Conservation (phyloP, 805 yeast species). For the Metschnikowia shivogae region DNA sequence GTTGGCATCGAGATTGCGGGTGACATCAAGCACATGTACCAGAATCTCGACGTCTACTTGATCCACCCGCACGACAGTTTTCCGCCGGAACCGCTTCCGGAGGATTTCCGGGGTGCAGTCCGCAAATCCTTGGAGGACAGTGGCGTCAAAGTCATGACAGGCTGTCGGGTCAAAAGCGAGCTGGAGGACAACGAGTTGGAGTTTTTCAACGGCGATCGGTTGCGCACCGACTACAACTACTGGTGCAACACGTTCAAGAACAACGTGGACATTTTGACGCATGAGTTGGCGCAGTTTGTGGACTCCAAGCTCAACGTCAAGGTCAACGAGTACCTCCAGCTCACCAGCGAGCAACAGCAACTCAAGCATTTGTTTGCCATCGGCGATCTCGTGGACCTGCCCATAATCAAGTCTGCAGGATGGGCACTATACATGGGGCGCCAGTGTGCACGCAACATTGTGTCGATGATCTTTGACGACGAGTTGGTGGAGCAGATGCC, state of each 20-base stretch:
- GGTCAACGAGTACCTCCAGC: slow-evolving; percentile 37
- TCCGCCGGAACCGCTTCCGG: slow-evolving; percentile 37
- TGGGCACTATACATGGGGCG: slow-evolving; percentile 44
- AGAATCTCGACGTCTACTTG: slow-evolving; percentile 34
- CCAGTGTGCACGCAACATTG: slow-evolving; percentile 35
- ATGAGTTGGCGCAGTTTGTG: slow-evolving; percentile 22
- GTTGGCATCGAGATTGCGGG: slow-evolving; percentile 50
- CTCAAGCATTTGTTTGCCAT: slow-evolving; percentile 29
- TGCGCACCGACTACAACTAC: slow-evolving; percentile 28
- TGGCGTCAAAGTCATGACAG: slow-evolving; percentile 27
- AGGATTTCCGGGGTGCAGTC: slow-evolving; percentile 26
- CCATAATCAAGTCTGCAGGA: slow-evolving; percentile 42
- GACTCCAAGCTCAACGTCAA: slow-evolving; percentile 26
- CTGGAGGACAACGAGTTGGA: slow-evolving; percentile 21
- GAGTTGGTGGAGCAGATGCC: slow-evolving; percentile 33
- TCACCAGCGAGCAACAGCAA: slow-evolving; percentile 16
- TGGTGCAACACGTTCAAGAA: slow-evolving; percentile 36
- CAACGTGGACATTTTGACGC: slow-evolving; percentile 27
- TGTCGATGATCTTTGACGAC: slow-evolving; percentile 25
- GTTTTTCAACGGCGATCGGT: slow-evolving; percentile 25
- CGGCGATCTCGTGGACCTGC: slow-evolving; percentile 38
- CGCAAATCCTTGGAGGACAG: slow-evolving; percentile 24
- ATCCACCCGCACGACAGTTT: slow-evolving; percentile 35
- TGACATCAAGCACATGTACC: slow-evolving; percentile 39
- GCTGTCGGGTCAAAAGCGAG: slow-evolving; percentile 27